Conservation (phyloP, 495 filamentous ascomycete genomes). For the Saxophila tyrrhenica region DNA sequence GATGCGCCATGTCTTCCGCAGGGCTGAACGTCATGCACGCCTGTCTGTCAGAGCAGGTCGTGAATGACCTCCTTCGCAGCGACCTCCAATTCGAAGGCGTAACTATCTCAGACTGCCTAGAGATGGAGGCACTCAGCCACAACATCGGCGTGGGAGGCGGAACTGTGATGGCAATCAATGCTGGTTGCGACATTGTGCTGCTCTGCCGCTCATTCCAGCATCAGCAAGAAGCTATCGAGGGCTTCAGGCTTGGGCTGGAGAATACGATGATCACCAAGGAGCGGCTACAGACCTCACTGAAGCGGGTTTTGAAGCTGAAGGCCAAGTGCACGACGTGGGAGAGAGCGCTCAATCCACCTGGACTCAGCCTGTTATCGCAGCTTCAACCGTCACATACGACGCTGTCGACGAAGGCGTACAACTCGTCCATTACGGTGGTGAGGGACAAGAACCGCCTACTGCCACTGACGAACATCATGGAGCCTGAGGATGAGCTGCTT, state of each 20-base stretch:
- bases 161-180: slow-evolving; percentile 88
- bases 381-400: slow-evolving; percentile 68
- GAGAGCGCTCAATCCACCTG: slow-evolving; percentile 67
- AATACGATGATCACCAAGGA: slow-evolving; percentile 69
- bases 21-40: slow-evolving; percentile 87
- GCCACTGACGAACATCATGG: slow-evolving; percentile 63
- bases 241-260: slow-evolving; percentile 72
- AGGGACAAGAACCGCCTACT: slow-evolving; percentile 69
- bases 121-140: slow-evolving; percentile 84
- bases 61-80: slow-evolving; percentile 68
- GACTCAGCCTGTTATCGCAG: slow-evolving; percentile 56
- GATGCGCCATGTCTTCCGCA: slow-evolving; percentile 74
- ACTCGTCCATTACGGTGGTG: slow-evolving; percentile 74
- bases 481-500: slow-evolving; percentile 72
- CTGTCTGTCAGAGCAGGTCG: slow-evolving; percentile 80
- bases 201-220: slow-evolving; percentile 75
- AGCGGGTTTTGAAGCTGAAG: slow-evolving; percentile 64
- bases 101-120: slow-evolving; percentile 87
- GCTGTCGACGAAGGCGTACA: slow-evolving; percentile 72
- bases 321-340: slow-evolving; percentile 70
- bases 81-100: slow-evolving; percentile 81
- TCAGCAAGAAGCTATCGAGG: slow-evolving; percentile 77
- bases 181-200: slow-evolving; percentile 76
- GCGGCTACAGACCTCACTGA: slow-evolving; percentile 63
- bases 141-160: slow-evolving; percentile 89